Percentiles rank a stretch among this genome's conserved stretches.
Conservation (phyloP, 2,329 filamentous ascomycete genomes). For the Bimuria novae-zelandiae region DNA sequence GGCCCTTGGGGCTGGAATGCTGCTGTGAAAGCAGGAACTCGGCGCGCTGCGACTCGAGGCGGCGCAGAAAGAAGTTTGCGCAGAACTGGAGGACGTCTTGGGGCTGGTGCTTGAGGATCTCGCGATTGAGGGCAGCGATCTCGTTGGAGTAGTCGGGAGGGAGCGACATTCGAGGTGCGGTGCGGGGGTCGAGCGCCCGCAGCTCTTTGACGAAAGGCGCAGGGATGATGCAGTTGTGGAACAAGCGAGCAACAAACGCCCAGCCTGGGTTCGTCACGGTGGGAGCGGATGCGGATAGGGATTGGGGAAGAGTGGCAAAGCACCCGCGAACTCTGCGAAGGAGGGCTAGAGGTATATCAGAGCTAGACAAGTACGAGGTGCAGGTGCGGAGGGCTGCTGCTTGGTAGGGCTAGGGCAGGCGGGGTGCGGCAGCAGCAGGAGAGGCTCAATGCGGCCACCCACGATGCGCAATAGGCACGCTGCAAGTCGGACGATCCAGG, state of each 20-base stretch:
- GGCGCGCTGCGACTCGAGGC: constrained; percentile 67
- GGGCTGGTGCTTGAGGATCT: constrained; percentile 63
- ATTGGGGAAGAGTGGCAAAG: neutral
- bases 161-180: constrained; percentile 45
- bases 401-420: constrained; percentile 1
- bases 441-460: constrained; percentile 17
- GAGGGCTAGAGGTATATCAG: neutral
- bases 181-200: constrained; percentile 40
- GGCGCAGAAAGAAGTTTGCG: constrained; percentile 68
- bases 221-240: constrained; percentile 41
- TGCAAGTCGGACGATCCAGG: neutral
- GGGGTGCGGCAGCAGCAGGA: neutral
- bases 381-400: constrained; percentile 14
- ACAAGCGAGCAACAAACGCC: constrained; percentile 27
- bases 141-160: constrained; percentile 57
- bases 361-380: neutral
- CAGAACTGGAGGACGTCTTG: constrained; percentile 72
- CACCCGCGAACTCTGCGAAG: neutral
- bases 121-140: constrained; percentile 66
- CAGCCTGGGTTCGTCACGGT: neutral
- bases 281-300: neutral
- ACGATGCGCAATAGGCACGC: neutral
- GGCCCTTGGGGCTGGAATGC: constrained; percentile 50
- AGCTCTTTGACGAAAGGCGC: constrained; percentile 45
- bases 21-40: constrained; percentile 58